Evolutionary conservation across 805 yeast species (phyloP).

Genomic region (Hanseniaspora opuntiae): DNA sequence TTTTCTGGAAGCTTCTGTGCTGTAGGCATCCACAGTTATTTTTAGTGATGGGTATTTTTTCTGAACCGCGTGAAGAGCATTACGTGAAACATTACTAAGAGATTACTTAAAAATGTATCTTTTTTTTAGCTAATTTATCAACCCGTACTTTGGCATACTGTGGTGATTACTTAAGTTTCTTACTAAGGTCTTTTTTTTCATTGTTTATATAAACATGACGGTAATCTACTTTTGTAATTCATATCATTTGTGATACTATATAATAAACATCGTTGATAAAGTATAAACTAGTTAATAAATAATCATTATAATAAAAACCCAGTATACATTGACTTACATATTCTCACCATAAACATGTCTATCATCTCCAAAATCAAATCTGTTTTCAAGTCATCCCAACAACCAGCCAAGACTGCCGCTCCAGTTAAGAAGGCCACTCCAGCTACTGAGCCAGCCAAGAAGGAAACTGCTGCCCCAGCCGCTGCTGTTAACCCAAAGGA

Average conservation of each 20-base stretch:
- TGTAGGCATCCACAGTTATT: too few relatives aligned
- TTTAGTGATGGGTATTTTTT: too few relatives aligned
- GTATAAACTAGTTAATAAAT: background rate
- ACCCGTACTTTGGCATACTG: too few relatives aligned
- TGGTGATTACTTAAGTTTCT: too few relatives aligned
- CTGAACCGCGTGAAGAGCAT: background rate
- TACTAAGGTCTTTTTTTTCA: too few relatives aligned
- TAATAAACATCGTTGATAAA: too few relatives aligned
- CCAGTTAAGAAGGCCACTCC: background rate
- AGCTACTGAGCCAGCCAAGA: background rate
- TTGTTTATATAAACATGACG: too few relatives aligned
- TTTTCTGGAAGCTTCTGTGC: too few relatives aligned
- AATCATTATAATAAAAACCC: background rate
- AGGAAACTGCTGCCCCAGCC: slow-evolving; percentile 11
- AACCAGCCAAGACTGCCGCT: background rate
- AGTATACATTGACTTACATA: background rate
- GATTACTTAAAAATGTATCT: background rate
- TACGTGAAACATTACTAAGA: background rate
- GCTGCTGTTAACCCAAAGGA: background rate
- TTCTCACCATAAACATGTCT: background rate
- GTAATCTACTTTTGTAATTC: too few relatives aligned
- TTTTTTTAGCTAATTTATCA: too few relatives aligned
- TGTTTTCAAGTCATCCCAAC: background rate
- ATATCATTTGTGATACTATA: too few relatives aligned
- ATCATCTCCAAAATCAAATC: background rate